A percentile compares a stretch with the other conserved stretches of the same genome.
Conservation (phyloP, 805 yeast genomes). For the Pichia ethanolica region DNA sequence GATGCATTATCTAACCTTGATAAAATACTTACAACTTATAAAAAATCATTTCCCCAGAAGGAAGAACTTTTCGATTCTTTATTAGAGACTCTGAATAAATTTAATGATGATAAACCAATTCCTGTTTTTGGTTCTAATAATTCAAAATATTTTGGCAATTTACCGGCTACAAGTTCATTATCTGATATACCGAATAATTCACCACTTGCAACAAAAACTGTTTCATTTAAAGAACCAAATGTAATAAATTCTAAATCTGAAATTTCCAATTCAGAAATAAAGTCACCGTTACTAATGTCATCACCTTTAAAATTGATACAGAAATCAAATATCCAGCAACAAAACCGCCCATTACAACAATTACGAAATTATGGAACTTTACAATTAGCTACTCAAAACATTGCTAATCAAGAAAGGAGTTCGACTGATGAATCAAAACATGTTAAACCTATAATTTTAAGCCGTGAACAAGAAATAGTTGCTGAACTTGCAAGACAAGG, state of each 20-base stretch:
- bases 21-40: too few relatives aligned
- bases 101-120: not conserved
- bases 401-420: not conserved
- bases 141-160: not conserved
- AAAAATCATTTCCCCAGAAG: too few relatives aligned
- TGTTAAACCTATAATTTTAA: conserved; percentile 20
- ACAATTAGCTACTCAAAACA: not conserved
- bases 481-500: conserved; percentile 57
- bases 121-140: not conserved
- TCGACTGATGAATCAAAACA: not conserved
- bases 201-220: not conserved
- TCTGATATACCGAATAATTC: not conserved
- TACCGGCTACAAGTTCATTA: not conserved
- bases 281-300: too few relatives aligned
- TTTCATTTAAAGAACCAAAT: too few relatives aligned
- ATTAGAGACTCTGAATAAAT: not conserved
- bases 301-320: too few relatives aligned
- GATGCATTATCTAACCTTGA: too few relatives aligned
- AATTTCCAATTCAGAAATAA: too few relatives aligned
- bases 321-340: too few relatives aligned
- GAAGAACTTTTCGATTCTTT: not conserved
- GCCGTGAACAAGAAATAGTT: conserved; percentile 60
- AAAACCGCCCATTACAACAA: too few relatives aligned
- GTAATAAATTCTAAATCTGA: too few relatives aligned
- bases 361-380: too few relatives aligned